These are phyloP conservation scores for Alternaria sp. DNA, from an alignment of 2,329 filamentous ascomycete genomes.

Conservation along the genomic window DNA sequence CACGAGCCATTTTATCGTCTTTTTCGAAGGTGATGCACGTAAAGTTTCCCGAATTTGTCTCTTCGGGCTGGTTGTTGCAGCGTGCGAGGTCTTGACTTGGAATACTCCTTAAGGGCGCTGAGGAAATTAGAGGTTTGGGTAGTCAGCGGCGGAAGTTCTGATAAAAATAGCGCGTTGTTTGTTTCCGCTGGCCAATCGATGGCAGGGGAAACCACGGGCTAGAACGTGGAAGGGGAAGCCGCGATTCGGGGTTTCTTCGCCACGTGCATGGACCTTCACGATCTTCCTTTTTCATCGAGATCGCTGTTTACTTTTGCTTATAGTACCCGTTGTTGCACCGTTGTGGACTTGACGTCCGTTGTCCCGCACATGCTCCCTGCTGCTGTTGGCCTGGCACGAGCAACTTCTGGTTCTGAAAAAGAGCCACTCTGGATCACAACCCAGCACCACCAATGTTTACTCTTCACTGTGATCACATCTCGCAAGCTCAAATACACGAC, in stretches of 20 bases:
- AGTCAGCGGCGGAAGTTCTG: conserved; percentile 18
- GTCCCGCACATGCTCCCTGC: background rate
- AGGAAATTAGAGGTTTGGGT: conserved; percentile 12
- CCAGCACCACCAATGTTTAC: background rate
- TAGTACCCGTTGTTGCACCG: background rate
- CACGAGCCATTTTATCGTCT: conserved; percentile 75
- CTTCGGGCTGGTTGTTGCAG: background rate
- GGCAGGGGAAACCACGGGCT: background rate
- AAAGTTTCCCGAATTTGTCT: background rate
- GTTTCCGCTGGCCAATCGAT: conserved; percentile 14
- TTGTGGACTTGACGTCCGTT: background rate
- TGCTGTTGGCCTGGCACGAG: background rate
- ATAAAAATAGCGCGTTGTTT: conserved; percentile 25
- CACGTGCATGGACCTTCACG: conserved; percentile 13
- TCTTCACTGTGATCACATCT: background rate
- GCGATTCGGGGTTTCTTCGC: conserved; percentile 9
- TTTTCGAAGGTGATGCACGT: background rate
- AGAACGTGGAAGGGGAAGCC: conserved; percentile 10
- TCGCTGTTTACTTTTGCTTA: background rate
- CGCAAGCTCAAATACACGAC: background rate
- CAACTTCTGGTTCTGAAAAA: background rate
- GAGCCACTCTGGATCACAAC: background rate
- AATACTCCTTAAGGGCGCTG: background rate
- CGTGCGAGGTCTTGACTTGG: background rate
- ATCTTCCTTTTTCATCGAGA: background rate